Evolutionary conservation across 2,329 filamentous ascomycete genomes (phyloP).

Genomic region (Fusarium protoensiforme): DNA sequence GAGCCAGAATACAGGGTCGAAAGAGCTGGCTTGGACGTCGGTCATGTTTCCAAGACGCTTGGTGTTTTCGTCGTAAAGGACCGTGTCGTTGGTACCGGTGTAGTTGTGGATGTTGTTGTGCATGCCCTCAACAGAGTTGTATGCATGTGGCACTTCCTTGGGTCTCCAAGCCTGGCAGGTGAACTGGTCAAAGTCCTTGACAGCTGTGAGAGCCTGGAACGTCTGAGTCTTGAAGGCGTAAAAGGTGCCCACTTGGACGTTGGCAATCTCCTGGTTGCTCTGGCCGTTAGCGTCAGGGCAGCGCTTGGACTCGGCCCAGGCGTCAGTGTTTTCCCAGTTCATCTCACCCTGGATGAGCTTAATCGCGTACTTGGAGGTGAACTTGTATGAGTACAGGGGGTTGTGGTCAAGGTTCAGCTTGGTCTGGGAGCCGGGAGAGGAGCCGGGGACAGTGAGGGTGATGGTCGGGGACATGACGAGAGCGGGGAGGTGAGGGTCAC

Average conservation of each 20-base stretch:
- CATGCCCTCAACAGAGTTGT: background rate
- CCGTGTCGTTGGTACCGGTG: slow-evolving; percentile 8
- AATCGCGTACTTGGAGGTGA: background rate
- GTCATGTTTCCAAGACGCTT: slow-evolving; percentile 30
- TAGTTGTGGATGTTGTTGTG: slow-evolving; percentile 10
- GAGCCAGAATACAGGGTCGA: background rate
- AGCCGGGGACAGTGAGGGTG: background rate
- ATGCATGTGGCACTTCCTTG: background rate
- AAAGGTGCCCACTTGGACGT: background rate
- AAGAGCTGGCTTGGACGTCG: background rate
- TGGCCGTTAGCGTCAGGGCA: background rate
- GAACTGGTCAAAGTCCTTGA: background rate
- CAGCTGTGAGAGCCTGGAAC: background rate
- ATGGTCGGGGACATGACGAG: background rate
- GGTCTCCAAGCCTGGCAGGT: background rate
- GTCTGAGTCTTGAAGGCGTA: background rate
- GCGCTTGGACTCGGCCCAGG: background rate
- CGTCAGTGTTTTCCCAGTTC: background rate
- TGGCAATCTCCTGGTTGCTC: background rate
- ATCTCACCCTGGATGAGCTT: background rate
- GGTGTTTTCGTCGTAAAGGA: slow-evolving; percentile 10
- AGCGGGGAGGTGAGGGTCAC: background rate
- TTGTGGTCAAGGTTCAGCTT: background rate
- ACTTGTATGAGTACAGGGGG: background rate
- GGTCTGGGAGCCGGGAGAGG: background rate